Percentiles rank a stretch among this genome's conserved stretches.
phyloP scores from a whole-genome alignment of 495 filamentous ascomycete species.

The Hypoxylon intermedium region DNA sequence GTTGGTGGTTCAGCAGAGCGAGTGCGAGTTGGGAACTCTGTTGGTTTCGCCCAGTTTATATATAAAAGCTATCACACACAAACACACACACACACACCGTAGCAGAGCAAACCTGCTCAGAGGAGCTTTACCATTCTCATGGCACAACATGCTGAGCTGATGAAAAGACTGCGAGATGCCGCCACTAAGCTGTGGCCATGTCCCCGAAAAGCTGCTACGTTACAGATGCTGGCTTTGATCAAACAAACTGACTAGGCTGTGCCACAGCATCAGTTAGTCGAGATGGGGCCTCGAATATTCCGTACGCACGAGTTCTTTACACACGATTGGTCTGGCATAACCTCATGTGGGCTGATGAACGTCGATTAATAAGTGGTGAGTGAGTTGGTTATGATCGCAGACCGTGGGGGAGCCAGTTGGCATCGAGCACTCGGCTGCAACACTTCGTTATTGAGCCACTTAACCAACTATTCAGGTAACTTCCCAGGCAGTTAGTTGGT shows the following conservation, averaged over 20 bases:
- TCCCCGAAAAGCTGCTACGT: slow-evolving; percentile 25
- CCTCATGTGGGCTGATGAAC: slow-evolving; percentile 23
- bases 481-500: background rate
- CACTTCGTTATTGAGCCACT: slow-evolving; percentile 17
- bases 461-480: background rate
- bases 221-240: slow-evolving; percentile 24
- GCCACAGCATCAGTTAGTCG: slow-evolving; percentile 31
- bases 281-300: slow-evolving; percentile 16
- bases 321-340: slow-evolving; percentile 26
- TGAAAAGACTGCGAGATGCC: slow-evolving; percentile 33
- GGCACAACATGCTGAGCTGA: slow-evolving; percentile 21
- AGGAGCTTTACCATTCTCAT: background rate
- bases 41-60: background rate
- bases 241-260: slow-evolving; percentile 24
- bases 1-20: background rate
- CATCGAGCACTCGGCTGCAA: slow-evolving; percentile 1
- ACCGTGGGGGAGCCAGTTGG: slow-evolving; percentile 16
- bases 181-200: slow-evolving; percentile 22
- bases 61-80: background rate
- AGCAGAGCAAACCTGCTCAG: slow-evolving; percentile 7
- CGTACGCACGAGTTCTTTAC: background rate
- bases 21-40: background rate
- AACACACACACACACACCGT: too few relatives aligned
- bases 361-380: slow-evolving; percentile 22
- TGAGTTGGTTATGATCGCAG: slow-evolving; percentile 30